Conservation (phyloP, 2,329 filamentous ascomycete species). For the Alternaria metachromatica region DNA sequence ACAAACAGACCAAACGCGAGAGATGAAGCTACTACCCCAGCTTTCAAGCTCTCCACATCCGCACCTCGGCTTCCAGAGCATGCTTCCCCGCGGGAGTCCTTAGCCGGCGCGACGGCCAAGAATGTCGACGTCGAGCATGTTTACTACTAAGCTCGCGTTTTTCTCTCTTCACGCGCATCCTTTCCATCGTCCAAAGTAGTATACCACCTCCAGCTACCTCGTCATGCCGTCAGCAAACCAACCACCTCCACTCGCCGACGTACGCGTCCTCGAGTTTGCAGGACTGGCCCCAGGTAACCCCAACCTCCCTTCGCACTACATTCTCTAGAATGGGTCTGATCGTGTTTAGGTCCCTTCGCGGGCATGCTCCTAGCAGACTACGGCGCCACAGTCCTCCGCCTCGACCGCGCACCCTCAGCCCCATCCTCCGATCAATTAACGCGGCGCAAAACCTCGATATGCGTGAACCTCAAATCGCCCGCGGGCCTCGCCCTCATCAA, state of each 20-base stretch:
- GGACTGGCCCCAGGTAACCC: constrained; percentile 64
- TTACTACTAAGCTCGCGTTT: background rate
- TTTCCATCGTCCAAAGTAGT: background rate
- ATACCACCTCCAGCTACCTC: background rate
- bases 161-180: background rate
- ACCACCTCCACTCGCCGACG: constrained; percentile 61
- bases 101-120: constrained; percentile 35
- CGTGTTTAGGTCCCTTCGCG: constrained; percentile 76
- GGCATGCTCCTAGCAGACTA: constrained; percentile 83
- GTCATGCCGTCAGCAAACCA: constrained; percentile 35
- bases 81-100: constrained; percentile 39
- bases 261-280: constrained; percentile 70
- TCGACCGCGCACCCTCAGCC: constrained; percentile 70
- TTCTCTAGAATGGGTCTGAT: background rate
- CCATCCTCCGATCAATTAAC: constrained; percentile 75
- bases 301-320: background rate
- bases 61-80: constrained; percentile 38
- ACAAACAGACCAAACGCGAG: background rate
- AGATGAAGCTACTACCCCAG: background rate
- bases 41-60: constrained; percentile 7
- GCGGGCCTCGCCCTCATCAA: constrained; percentile 71
- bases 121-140: constrained; percentile 42
- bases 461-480: constrained; percentile 76
- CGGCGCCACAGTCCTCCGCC: constrained; percentile 83
- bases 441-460: constrained; percentile 80